These are phyloP conservation scores for Scheffersomyces titani DNA, from an alignment of 1,139 yeast genomes.

Conservation along the genomic window DNA sequence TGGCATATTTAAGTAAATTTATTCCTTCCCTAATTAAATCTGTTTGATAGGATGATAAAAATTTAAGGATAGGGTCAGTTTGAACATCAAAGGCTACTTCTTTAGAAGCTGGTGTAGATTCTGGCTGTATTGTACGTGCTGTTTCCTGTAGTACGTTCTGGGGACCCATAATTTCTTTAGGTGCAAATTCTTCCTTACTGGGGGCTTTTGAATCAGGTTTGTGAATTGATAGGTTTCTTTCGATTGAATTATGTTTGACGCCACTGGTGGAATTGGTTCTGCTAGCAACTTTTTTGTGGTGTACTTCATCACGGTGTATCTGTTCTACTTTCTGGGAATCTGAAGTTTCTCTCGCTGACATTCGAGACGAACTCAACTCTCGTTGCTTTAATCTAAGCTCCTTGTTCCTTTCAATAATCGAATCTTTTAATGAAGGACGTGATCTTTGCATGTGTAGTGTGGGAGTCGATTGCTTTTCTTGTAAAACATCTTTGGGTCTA, in stretches of 20 bases:
- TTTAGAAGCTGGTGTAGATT: slow-evolving; percentile 2
- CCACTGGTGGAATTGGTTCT: not conserved
- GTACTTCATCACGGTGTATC: not conserved
- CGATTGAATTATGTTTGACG: not conserved
- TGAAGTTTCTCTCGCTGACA: slow-evolving; percentile 21
- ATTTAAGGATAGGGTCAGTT: slow-evolving; percentile 37
- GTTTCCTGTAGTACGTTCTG: not conserved
- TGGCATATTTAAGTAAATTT: slow-evolving; percentile 38
- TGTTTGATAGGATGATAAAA: slow-evolving; percentile 32
- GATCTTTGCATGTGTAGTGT: slow-evolving; percentile 12
- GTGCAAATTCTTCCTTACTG: not conserved
- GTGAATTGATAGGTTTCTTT: not conserved
- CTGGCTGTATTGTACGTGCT: slow-evolving; percentile 1
- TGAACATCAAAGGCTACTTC: slow-evolving; percentile 21
- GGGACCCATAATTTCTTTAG: not conserved
- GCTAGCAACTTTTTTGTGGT: not conserved
- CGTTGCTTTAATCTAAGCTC: slow-evolving; percentile 28
- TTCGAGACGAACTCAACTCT: slow-evolving; percentile 20
- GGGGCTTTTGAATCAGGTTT: not conserved
- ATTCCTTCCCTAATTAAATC: slow-evolving; percentile 37
- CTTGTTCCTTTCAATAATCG: slow-evolving; percentile 35
- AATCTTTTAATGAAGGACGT: slow-evolving; percentile 34
- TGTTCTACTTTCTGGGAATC: not conserved
- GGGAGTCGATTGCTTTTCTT: slow-evolving; percentile 5
- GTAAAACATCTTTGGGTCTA: slow-evolving; percentile 34